phyloP scores from a whole-genome alignment of 352 stramenopile genomes.

The Globisporangium uncinulatum region DNA sequence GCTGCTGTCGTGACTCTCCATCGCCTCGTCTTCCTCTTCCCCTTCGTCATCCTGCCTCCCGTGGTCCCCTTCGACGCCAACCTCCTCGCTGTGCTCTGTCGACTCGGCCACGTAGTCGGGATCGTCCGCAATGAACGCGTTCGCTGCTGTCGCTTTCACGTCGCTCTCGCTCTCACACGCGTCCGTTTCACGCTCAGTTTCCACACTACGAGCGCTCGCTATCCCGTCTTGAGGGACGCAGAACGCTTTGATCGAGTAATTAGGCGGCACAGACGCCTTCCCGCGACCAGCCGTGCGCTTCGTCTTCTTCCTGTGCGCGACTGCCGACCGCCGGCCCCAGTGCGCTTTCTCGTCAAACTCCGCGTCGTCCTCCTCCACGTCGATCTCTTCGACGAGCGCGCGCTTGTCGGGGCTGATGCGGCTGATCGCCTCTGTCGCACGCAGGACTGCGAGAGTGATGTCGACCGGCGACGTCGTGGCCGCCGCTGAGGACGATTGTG shows the following conservation, averaged over 20 bases:
- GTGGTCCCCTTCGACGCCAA: neutral
- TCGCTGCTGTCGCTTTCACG: neutral
- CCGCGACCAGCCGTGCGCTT: slow-evolving; percentile 10
- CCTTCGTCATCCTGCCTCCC: neutral
- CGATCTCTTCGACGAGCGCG: slow-evolving; percentile 55
- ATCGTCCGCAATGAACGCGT: neutral
- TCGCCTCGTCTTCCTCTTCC: neutral
- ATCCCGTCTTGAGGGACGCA: slow-evolving; percentile 18
- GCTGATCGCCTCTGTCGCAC: slow-evolving; percentile 34
- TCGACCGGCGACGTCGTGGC: slow-evolving; percentile 31
- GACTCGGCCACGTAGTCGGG: slow-evolving; percentile 3
- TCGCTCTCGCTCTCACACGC: neutral
- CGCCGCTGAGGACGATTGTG: neutral
- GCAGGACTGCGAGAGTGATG: slow-evolving; percentile 31
- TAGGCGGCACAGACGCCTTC: slow-evolving; percentile 27
- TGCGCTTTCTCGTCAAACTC: slow-evolving; percentile 71
- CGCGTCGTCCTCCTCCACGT: slow-evolving; percentile 62
- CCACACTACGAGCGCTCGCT: neutral
- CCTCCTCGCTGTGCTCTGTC: slow-evolving; percentile 3
- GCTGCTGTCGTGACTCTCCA: neutral
- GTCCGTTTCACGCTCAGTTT: neutral
- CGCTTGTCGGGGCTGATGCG: slow-evolving; percentile 50
- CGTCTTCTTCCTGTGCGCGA: neutral
- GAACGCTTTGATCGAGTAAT: slow-evolving; percentile 55
- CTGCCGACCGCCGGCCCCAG: slow-evolving; percentile 36